Evolutionary conservation across 768 basidiomycete species (phyloP), one percentile per base, ranked within the genome.

Genomic region (Russula dissimulans): DNA sequence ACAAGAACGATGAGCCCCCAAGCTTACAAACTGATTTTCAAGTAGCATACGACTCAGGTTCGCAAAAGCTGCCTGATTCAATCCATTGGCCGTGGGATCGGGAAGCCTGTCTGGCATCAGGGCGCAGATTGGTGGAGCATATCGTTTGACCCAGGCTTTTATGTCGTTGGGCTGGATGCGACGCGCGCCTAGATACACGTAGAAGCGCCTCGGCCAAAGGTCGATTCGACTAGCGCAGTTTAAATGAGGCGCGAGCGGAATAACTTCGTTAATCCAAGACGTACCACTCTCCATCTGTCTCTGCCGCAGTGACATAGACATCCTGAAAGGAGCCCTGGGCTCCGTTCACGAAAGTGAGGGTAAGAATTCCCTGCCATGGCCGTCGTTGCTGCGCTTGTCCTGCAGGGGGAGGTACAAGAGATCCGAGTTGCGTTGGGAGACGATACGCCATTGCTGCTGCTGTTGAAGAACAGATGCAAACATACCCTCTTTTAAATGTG

Each of bases 231-330:
- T 79, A 67, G 60, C 63, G 60, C 62, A 56, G 47, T 43, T 51
- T 44, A 56, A 54, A 55, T 62, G 43, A 59, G 47, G 17, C 7
- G 15, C 18, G 41, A 44, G 45, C 44, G 48, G 12, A 59, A 41
- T 41, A 56, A 56, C 58, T 38, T 42, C 12, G 45, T 32, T 42
- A 10, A 55, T 52, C 43, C 44, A 49, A 59, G 50, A 77, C 83
- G 69, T 76, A 86, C 85, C 78, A 83, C 66, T 86, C 82, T n/a
- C 84, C 83, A 68, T 85, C 84, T 38, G 82, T 85, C 73, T 86
- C 85, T 45, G 84, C 83, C 29, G 82, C 83, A 32, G 83, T 82
- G 66, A 84, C 81, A 54, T 73, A 76, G 52, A 85, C 75, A 60
- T 79, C 77, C 67, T 82, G 81, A 36, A 56, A 54, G 65, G 71